Evolutionary conservation across 2,329 filamentous ascomycete genomes (phyloP).

Genomic region (Stenocarpella maydis): DNA sequence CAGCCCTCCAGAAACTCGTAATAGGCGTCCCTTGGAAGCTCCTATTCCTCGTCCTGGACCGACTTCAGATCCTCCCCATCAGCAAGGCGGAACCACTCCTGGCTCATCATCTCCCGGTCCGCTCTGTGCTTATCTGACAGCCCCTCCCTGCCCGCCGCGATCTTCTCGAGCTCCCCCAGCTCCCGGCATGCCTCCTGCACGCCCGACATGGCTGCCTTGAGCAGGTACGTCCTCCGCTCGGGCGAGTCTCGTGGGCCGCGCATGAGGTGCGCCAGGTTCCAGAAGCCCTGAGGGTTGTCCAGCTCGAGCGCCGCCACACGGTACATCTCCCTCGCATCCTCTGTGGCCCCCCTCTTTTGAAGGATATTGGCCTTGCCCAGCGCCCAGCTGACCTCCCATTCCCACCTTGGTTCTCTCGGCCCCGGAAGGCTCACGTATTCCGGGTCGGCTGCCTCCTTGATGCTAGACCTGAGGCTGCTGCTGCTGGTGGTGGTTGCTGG

Average conservation of each 20-base stretch:
- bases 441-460: constrained; percentile 18
- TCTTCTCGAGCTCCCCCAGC: constrained; percentile 39
- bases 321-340: constrained; percentile 38
- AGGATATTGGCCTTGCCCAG: constrained; percentile 43
- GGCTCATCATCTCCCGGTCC: constrained; percentile 37
- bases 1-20: neutral
- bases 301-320: constrained; percentile 44
- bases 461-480: constrained; percentile 16
- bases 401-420: constrained; percentile 43
- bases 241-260: constrained; percentile 35
- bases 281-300: constrained; percentile 41
- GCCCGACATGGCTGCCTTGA: constrained; percentile 46
- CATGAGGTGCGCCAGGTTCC: constrained; percentile 42
- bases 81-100: constrained; percentile 41
- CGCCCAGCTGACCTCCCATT: constrained; percentile 46
- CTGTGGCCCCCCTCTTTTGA: constrained; percentile 29
- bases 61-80: constrained; percentile 21
- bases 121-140: constrained; percentile 32
- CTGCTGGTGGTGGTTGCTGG: too few relatives aligned
- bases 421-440: neutral
- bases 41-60: constrained; percentile 8
- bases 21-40: neutral
- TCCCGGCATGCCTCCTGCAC: constrained; percentile 40
- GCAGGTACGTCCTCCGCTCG: constrained; percentile 40
- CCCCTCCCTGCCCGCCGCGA: constrained; percentile 31